Evolutionary conservation across 306 rosid species (phyloP), one percentile per base, ranked within the genome.

Genomic region (Prunus kanzakura): DNA sequence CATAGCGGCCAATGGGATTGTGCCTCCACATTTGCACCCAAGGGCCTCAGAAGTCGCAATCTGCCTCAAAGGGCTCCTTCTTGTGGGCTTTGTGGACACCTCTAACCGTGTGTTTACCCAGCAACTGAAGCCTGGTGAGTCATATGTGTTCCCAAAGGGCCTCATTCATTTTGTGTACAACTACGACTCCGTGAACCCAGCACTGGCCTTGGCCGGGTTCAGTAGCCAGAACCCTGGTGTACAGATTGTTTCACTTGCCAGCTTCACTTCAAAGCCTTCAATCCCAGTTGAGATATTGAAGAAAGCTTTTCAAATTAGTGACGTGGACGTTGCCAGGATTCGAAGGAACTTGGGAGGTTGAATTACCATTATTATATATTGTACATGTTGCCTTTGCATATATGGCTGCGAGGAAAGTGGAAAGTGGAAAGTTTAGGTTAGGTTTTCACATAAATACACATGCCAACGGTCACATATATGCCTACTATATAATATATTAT

Each of bases 161-260:
- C 64, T 93, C 68, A 5, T 85, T 30, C 98, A 91, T 82, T 93
- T 86, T 57, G 29, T 87, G 22, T 89, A n/a, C 79, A 93, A 90
- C 25, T 9, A 16, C 2, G 85, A 88, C 23, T 18, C 79, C 4
- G 56, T 0, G 47, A 29, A 25, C 30, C 80, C 87, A 0, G 93
- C 86, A 0, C 1, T 86, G 2, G 89, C 87, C 0, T 12, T 89
- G 32, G 85, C 98, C 16, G 96, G 93, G 19, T 64, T 91, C 14
- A 88, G 71, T 25, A 89, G 98, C 82, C 98, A 93, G 41, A 91
- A 85, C 67, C 97, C 97, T 1, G 92, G 97, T 3, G 29, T 61
- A 0, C 88, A 93, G 62, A 8, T 85, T 2, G 64, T 83, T 11
- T 78, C 89, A 2, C 29, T 77, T 14, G 96, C 91, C 41, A 11